Conservation (phyloP, 2,329 filamentous ascomycete species). For the Xylaria sp. region DNA sequence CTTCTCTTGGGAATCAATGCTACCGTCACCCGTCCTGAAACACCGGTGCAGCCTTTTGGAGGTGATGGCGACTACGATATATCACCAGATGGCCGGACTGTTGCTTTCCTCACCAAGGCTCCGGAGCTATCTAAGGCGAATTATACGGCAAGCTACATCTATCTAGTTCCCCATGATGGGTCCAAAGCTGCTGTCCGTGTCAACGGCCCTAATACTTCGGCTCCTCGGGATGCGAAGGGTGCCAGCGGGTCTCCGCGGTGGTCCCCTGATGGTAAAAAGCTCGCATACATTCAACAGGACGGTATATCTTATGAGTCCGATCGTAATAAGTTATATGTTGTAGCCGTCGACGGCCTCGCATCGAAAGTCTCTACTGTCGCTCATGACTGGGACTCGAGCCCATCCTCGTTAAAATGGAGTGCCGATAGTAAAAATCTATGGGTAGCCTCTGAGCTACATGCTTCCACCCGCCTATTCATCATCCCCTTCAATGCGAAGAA, state of each 20-base stretch:
- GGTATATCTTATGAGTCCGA: constrained; percentile 33
- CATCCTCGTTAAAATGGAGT: constrained; percentile 29
- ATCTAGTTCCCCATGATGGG: constrained; percentile 32
- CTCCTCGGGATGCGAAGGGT: constrained; percentile 27
- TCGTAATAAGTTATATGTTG: constrained; percentile 32
- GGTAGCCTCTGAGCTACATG: constrained; percentile 33
- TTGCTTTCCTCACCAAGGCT: constrained; percentile 36
- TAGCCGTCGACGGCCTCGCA: constrained; percentile 21
- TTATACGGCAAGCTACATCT: constrained; percentile 35
- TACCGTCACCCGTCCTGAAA: constrained; percentile 32
- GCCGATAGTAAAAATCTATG: constrained; percentile 25
- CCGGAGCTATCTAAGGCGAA: constrained; percentile 35
- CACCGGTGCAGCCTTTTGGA: constrained; percentile 35
- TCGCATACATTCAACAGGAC: constrained; percentile 33
- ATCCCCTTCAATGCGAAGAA: constrained; percentile 26
- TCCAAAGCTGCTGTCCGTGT: constrained; percentile 29
- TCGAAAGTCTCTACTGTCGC: constrained; percentile 27
- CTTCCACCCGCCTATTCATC: constrained; percentile 28
- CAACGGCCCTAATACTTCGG: constrained; percentile 30
- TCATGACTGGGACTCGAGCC: constrained; percentile 33
- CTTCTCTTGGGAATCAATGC: constrained; percentile 32
- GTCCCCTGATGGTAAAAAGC: constrained; percentile 34
- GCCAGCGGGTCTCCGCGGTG: constrained; percentile 33
- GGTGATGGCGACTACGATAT: constrained; percentile 33
- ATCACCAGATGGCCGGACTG: constrained; percentile 30